Percentiles rank a stretch among this genome's conserved stretches.
Evolutionary conservation across 257 asterid genomes (phyloP).

Genomic region (Ehretia macrophylla): DNA sequence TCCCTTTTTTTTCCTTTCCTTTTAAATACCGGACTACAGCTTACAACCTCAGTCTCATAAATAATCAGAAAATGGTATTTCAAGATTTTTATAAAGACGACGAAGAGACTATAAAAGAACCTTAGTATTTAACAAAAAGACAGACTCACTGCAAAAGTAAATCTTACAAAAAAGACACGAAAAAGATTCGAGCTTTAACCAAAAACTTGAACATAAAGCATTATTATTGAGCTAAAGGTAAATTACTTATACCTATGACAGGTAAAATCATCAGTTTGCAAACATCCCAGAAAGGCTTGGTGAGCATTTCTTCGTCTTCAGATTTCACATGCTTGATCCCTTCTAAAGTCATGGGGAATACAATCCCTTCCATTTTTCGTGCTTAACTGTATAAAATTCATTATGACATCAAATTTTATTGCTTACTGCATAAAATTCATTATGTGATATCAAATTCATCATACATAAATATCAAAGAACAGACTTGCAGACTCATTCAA

Average conservation of each 20-base stretch:
- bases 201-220: background rate
- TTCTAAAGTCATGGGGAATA: slow-evolving; percentile 75
- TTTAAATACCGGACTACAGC: no score
- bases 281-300: slow-evolving; percentile 84
- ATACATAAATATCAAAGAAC: no score
- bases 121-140: background rate
- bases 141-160: background rate
- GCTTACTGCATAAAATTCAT: no score
- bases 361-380: slow-evolving; percentile 75
- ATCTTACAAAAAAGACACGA: background rate
- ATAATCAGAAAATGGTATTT: no score
- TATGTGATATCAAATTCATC: no score
- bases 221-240: background rate
- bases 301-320: slow-evolving; percentile 74
- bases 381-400: slow-evolving; percentile 25
- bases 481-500: background rate
- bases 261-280: slow-evolving; percentile 91
- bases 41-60: no score
- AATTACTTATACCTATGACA: slow-evolving; percentile 63
- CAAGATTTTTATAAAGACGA: no score
- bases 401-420: background rate
- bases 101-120: background rate
- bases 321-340: slow-evolving; percentile 88
- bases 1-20: no score
- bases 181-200: background rate